Percentiles rank a stretch among this genome's conserved stretches.
These are phyloP conservation scores for Fusarium armeniacum DNA, from an alignment of 2,329 filamentous ascomycete species.

Conservation along the genomic window DNA sequence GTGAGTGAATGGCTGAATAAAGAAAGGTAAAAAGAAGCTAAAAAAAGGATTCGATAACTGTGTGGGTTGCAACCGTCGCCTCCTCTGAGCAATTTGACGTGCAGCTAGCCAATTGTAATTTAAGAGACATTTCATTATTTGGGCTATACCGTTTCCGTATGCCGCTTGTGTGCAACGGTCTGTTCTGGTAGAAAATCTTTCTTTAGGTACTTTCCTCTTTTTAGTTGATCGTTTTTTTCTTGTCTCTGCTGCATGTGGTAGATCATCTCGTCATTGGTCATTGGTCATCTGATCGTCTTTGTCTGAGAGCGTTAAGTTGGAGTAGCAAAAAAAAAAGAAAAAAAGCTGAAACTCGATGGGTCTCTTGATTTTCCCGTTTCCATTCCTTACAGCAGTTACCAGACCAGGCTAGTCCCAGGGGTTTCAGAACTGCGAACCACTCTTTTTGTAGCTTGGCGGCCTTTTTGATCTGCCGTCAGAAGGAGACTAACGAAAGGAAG, in stretches of 20 bases:
- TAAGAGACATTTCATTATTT: slow-evolving; percentile 16
- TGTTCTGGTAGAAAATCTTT: slow-evolving; percentile 4
- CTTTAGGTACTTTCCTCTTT: background rate
- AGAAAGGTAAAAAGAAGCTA: slow-evolving; percentile 30
- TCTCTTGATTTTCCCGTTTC: slow-evolving; percentile 18
- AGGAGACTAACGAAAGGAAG: slow-evolving; percentile 30
- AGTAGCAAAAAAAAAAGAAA: background rate
- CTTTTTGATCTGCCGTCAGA: slow-evolving; percentile 31
- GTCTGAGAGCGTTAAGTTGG: slow-evolving; percentile 15
- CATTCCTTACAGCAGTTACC: slow-evolving; percentile 11
- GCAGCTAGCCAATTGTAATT: slow-evolving; percentile 33
- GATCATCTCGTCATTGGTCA: slow-evolving; percentile 5
- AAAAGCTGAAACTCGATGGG: slow-evolving; percentile 42
- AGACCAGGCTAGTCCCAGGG: slow-evolving; percentile 21
- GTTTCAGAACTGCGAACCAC: slow-evolving; percentile 30
- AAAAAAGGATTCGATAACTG: slow-evolving; percentile 41
- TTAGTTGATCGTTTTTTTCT: slow-evolving; percentile 1
- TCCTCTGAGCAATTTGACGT: slow-evolving; percentile 46
- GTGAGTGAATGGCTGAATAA: slow-evolving; percentile 5
- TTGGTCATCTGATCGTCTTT: background rate
- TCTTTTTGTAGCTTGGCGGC: slow-evolving; percentile 37
- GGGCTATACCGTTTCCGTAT: background rate
- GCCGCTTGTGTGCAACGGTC: slow-evolving; percentile 1
- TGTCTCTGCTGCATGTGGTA: slow-evolving; percentile 20
- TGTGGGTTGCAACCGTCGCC: slow-evolving; percentile 33